Base-by-base conservation (phyloP, 495 filamentous ascomycete species). In the Penicillium antarcticum region DNA sequence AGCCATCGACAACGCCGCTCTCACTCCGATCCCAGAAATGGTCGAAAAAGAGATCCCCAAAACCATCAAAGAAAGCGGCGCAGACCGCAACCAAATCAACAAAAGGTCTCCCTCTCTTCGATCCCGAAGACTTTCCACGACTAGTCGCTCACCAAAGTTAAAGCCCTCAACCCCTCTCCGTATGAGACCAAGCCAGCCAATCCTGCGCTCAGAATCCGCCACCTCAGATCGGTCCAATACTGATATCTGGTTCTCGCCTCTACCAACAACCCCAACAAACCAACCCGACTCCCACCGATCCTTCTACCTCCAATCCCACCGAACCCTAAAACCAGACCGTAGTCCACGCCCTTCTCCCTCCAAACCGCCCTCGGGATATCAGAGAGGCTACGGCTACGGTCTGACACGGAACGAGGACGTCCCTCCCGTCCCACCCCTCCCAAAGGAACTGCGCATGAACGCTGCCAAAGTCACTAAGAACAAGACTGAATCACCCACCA, bases 351-450 rank as follows among this genome's bases (percentile, higher is more conserved):
- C 47, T 31, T 59, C 60, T 7, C 47, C 58, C 7, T 37, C 49
- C 16, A 29, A 29, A 10, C 6, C 26, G 2, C 26, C 26, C 7
- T 7, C 6, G 5, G 26, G 26, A 8, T 29, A 29, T 29, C 26
- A 29, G 26, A 7, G 26, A 29, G 26, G 26, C 26, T 29, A 29
- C 7, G 26, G 26, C 5, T 29, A 29, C 8, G 26, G 26, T 29
- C 26, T 29, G 8, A 29, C 26, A 8, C 55, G 56, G 10, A 61
- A 66, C 34, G 58, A 64, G 3, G 62, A 74, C 42, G 71, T 77
- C 37, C 75, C 75, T 0, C 75, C 75, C 13, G 68, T 78, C 1
- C 73, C 75, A 6, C 72, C 71, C 2, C 57, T 76, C 0, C 72
- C 73, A 0, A 71, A 73, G 32, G 70, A 74, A 8, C 58, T 75